Conservation (phyloP, 2,329 filamentous ascomycete species). For the Fusarium lateritium region DNA sequence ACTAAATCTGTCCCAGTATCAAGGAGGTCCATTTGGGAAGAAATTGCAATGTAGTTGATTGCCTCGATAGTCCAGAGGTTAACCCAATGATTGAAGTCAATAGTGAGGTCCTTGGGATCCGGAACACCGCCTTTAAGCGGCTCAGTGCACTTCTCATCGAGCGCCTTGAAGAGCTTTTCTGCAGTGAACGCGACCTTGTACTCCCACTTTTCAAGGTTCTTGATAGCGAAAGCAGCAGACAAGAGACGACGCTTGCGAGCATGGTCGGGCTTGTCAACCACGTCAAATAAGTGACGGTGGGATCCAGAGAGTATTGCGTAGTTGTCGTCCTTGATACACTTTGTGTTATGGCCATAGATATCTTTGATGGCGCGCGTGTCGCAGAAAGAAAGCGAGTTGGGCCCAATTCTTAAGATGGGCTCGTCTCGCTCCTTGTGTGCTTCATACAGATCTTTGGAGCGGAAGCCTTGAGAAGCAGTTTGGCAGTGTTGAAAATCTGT, state of each 20-base stretch:
- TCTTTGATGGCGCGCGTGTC: slow-evolving; percentile 40
- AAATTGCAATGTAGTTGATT: slow-evolving; percentile 69
- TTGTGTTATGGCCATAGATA: slow-evolving; percentile 63
- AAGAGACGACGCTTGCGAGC: slow-evolving; percentile 65
- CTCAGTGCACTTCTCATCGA: slow-evolving; percentile 59
- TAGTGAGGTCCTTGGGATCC: slow-evolving; percentile 56
- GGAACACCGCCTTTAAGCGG: slow-evolving; percentile 52
- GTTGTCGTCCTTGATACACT: slow-evolving; percentile 63
- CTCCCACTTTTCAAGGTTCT: slow-evolving; percentile 69
- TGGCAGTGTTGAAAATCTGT: slow-evolving; percentile 34
- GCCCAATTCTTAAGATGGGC: slow-evolving; percentile 47
- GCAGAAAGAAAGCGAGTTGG: slow-evolving; percentile 45
- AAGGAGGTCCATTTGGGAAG: slow-evolving; percentile 64
- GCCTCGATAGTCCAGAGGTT: slow-evolving; percentile 71
- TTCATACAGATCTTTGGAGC: slow-evolving; percentile 62
- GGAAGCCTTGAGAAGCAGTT: slow-evolving; percentile 51
- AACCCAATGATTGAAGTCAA: slow-evolving; percentile 64
- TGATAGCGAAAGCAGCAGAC: slow-evolving; percentile 65
- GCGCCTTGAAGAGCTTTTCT: slow-evolving; percentile 58
- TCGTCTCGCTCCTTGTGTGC: slow-evolving; percentile 59
- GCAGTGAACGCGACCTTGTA: slow-evolving; percentile 68
- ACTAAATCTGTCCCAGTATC: slow-evolving; percentile 64
- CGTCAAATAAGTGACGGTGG: slow-evolving; percentile 67
- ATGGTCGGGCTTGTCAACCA: slow-evolving; percentile 66
- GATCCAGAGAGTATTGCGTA: slow-evolving; percentile 61